Percentiles rank a stretch among this genome's conserved stretches.
phyloP scores from a whole-genome alignment of 768 basidiomycete species.

The Kondoa subrosea region DNA sequence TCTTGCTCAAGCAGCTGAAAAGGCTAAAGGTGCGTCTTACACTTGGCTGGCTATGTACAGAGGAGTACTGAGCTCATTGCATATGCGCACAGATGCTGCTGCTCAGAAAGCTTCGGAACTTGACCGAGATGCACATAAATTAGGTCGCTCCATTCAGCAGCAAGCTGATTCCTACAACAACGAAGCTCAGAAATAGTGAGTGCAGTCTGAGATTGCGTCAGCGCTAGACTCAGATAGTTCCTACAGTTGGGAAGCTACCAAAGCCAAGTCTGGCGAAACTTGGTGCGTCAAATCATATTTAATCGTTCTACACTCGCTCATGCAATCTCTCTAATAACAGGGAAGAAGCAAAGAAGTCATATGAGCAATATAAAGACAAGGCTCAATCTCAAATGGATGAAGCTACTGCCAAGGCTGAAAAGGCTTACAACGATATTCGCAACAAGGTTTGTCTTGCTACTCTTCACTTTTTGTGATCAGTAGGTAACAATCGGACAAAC shows the following conservation, averaged over 20 bases:
- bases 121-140: not conserved
- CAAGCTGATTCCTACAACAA: not conserved
- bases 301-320: not conserved
- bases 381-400: not conserved
- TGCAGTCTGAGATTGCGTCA: not conserved
- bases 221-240: not conserved
- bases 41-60: not conserved
- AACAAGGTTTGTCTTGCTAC: not conserved
- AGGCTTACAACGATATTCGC: slow-evolving; percentile 5
- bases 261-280: not conserved
- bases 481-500: not conserved
- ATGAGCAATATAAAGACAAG: not conserved
- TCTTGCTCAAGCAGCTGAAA: not conserved
- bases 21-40: not conserved
- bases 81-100: not conserved
- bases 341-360: not conserved
- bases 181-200: not conserved
- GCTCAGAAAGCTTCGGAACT: not conserved
- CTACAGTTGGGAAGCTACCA: slow-evolving; percentile 2
- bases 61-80: not conserved
- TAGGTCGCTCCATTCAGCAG: not conserved
- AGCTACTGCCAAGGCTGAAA: not conserved
- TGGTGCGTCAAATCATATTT: not conserved
- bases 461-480: not conserved
- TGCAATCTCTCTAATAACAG: not conserved